Conservation (phyloP, 1,139 yeast genomes). For the Geotrichum fermentans region DNA sequence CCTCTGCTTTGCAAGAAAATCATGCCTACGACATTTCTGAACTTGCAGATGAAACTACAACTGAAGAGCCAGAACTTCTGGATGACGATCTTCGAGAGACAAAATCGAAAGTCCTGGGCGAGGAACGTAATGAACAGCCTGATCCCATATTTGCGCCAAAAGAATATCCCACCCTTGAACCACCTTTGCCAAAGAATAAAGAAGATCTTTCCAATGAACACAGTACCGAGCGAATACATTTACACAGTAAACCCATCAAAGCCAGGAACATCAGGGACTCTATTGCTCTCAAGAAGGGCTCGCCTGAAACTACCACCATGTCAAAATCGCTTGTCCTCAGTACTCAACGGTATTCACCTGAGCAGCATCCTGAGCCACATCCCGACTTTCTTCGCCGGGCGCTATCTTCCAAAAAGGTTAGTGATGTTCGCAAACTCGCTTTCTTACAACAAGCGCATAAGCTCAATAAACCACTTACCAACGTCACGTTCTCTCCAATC, state of each 20-base stretch:
- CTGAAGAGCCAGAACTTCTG: no score
- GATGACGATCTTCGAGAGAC: neutral
- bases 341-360: neutral
- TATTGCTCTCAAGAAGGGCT: neutral
- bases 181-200: no score
- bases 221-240: neutral
- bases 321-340: slow-evolving; percentile 1
- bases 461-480: slow-evolving; percentile 1
- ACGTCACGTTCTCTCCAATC: slow-evolving; percentile 1
- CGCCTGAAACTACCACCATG: neutral
- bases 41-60: no score
- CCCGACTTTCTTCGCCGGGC: slow-evolving; percentile 1
- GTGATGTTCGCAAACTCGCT: slow-evolving; percentile 5
- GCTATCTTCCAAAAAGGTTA: neutral
- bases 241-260: neutral
- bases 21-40: no score
- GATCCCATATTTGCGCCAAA: no score
- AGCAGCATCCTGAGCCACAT: neutral
- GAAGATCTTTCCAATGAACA: no score
- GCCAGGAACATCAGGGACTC: slow-evolving; percentile 1
- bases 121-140: no score
- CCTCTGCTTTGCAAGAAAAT: no score
- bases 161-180: no score
- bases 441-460: slow-evolving; percentile 10
- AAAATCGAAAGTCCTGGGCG: neutral